Conservation (phyloP, 2,329 filamentous ascomycete species). For the Colletotrichum liaoningense region DNA sequence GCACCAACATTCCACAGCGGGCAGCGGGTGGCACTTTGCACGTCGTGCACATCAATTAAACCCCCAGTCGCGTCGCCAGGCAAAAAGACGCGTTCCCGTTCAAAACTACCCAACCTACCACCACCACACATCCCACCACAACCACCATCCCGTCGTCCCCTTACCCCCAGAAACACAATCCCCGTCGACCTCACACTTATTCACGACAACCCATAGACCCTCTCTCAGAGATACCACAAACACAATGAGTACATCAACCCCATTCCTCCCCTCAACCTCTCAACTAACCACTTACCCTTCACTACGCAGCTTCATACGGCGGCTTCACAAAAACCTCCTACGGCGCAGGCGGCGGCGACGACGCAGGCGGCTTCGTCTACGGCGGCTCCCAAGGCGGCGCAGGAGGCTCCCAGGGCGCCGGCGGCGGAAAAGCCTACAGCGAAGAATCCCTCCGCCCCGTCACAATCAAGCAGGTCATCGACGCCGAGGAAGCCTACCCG, state of each 20-base stretch:
- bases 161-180: slow-evolving; percentile 12
- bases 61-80: slow-evolving; percentile 27
- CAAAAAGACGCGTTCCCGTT: slow-evolving; percentile 26
- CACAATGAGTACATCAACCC: slow-evolving; percentile 1
- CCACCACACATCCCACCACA: slow-evolving; percentile 45
- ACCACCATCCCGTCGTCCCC: not conserved
- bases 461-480: slow-evolving; percentile 93
- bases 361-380: slow-evolving; percentile 71
- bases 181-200: not conserved
- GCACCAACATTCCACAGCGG: slow-evolving; percentile 11
- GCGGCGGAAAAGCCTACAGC: slow-evolving; percentile 66
- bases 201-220: not conserved
- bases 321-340: slow-evolving; percentile 54
- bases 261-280: too few species aligned
- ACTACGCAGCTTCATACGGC: slow-evolving; percentile 58
- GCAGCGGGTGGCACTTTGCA: not conserved
- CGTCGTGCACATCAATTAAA: slow-evolving; percentile 28
- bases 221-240: not conserved
- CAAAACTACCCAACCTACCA: slow-evolving; percentile 36
- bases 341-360: slow-evolving; percentile 67
- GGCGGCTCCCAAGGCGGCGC: slow-evolving; percentile 71
- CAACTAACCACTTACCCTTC: not conserved
- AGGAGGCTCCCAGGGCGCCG: slow-evolving; percentile 68
- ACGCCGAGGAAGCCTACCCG: slow-evolving; percentile 80
- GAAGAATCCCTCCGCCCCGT: slow-evolving; percentile 93